Evolutionary conservation across 306 rosid genomes (phyloP).

Genomic region (Vigna angularis): DNA sequence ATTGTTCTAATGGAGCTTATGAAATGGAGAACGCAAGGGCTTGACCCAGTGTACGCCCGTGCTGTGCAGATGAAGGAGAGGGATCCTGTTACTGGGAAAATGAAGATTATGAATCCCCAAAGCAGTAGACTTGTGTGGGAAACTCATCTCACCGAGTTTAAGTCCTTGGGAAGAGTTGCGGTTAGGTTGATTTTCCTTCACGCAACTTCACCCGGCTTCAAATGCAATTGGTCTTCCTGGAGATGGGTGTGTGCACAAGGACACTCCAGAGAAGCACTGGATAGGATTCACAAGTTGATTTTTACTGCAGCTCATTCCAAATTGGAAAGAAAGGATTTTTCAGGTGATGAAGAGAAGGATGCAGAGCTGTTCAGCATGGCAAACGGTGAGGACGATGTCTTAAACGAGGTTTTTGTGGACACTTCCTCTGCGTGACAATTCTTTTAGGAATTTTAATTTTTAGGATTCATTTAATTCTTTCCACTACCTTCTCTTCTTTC

Average conservation of each 20-base stretch:
- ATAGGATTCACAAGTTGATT: slow-evolving; percentile 61
- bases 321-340: slow-evolving; percentile 62
- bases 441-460: background rate
- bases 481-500: background rate
- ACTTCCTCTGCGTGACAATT: slow-evolving; percentile 58
- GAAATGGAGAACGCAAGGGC: slow-evolving; percentile 84
- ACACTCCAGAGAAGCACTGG: slow-evolving; percentile 54
- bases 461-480: background rate
- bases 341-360: slow-evolving; percentile 56
- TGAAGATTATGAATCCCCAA: slow-evolving; percentile 65
- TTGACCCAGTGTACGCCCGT: slow-evolving; percentile 64
- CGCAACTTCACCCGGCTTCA: slow-evolving; percentile 67
- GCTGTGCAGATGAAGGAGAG: slow-evolving; percentile 76
- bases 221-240: slow-evolving; percentile 61
- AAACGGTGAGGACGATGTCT: slow-evolving; percentile 62
- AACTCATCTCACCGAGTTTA: slow-evolving; percentile 63
- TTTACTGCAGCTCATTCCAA: slow-evolving; percentile 72
- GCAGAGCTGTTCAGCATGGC: slow-evolving; percentile 57
- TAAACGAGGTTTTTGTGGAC: slow-evolving; percentile 64
- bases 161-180: slow-evolving; percentile 68
- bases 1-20: slow-evolving; percentile 73
- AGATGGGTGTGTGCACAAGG: slow-evolving; percentile 62
- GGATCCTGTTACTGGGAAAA: slow-evolving; percentile 63
- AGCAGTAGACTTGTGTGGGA: slow-evolving; percentile 80
- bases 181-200: slow-evolving; percentile 75